phyloP scores from a whole-genome alignment of 805 yeast genomes.

The Candida vaughaniae region DNA sequence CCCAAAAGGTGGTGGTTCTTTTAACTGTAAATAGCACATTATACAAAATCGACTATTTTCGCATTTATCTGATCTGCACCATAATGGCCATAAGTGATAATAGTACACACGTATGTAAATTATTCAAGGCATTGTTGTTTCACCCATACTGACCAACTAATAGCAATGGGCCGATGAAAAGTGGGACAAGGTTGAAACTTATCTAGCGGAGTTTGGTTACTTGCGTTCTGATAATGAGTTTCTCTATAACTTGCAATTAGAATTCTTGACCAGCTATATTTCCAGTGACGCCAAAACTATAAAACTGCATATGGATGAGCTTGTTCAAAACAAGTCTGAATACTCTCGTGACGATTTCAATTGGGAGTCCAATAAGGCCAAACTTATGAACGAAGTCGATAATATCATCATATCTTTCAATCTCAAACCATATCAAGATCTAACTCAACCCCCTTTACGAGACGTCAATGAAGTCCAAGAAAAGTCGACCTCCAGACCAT shows the following conservation, averaged over 20 bases:
- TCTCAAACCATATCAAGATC: slow-evolving; percentile 8
- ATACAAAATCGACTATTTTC: too few species aligned
- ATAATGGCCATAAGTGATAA: too few species aligned
- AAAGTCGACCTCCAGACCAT: not conserved
- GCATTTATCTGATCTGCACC: too few species aligned
- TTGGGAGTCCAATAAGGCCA: slow-evolving; percentile 13
- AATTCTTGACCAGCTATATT: slow-evolving; percentile 12
- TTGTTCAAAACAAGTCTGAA: slow-evolving; percentile 4
- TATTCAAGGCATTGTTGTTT: too few species aligned
- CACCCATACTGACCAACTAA: too few species aligned
- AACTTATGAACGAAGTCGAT: slow-evolving; percentile 17
- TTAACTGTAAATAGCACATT: too few species aligned
- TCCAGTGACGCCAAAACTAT: slow-evolving; percentile 10
- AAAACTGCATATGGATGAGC: slow-evolving; percentile 5
- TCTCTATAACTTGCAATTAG: slow-evolving; percentile 13
- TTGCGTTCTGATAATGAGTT: slow-evolving; percentile 9
- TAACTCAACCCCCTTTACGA: slow-evolving; percentile 8
- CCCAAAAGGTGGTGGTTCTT: slow-evolving; percentile 7
- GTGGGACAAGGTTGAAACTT: slow-evolving; percentile 14
- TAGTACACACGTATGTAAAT: too few species aligned
- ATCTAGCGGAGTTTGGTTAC: slow-evolving; percentile 14
- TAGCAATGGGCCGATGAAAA: slow-evolving; percentile 7
- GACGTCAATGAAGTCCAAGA: not conserved
- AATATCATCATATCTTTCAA: slow-evolving; percentile 14
- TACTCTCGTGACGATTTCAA: slow-evolving; percentile 11